Conservation (phyloP, 1,284 basidiomycete genomes). For the Apiotrichum mycotoxinovorans region DNA sequence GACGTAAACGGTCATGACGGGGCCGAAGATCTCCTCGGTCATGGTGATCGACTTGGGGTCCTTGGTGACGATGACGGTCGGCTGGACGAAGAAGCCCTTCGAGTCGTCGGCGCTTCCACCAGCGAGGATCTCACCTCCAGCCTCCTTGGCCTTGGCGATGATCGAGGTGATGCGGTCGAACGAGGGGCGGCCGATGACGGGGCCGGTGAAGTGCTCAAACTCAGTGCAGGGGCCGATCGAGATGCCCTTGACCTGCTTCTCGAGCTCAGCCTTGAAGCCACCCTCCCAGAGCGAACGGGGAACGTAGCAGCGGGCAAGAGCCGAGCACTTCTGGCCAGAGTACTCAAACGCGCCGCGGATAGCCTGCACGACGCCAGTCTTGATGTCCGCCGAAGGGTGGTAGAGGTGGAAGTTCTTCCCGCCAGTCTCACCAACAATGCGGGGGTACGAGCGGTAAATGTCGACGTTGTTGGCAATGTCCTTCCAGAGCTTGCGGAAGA, state of each 20-base stretch:
- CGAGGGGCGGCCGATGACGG: slow-evolving; percentile 80
- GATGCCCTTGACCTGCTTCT: slow-evolving; percentile 74
- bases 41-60: slow-evolving; percentile 89
- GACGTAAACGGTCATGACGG: slow-evolving; percentile 86
- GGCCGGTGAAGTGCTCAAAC: slow-evolving; percentile 86
- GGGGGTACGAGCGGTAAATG: slow-evolving; percentile 80
- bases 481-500: slow-evolving; percentile 96
- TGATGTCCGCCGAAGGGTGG: slow-evolving; percentile 80
- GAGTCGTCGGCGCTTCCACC: slow-evolving; percentile 84
- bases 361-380: slow-evolving; percentile 82
- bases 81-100: slow-evolving; percentile 89
- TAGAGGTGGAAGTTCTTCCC: slow-evolving; percentile 98
- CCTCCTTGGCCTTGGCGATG: slow-evolving; percentile 81
- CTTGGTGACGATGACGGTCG: slow-evolving; percentile 90
- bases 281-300: slow-evolving; percentile 78
- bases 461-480: slow-evolving; percentile 86
- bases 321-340: slow-evolving; percentile 95
- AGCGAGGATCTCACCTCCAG: slow-evolving; percentile 80
- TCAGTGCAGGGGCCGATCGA: slow-evolving; percentile 76
- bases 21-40: slow-evolving; percentile 95
- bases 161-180: slow-evolving; percentile 85
- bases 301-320: slow-evolving; percentile 87
- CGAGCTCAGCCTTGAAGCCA: slow-evolving; percentile 79
- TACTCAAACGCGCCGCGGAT: slow-evolving; percentile 94
- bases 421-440: slow-evolving; percentile 77